Conservation (phyloP, 164 flowering plant species). For the Cinnamomum chago region DNA sequence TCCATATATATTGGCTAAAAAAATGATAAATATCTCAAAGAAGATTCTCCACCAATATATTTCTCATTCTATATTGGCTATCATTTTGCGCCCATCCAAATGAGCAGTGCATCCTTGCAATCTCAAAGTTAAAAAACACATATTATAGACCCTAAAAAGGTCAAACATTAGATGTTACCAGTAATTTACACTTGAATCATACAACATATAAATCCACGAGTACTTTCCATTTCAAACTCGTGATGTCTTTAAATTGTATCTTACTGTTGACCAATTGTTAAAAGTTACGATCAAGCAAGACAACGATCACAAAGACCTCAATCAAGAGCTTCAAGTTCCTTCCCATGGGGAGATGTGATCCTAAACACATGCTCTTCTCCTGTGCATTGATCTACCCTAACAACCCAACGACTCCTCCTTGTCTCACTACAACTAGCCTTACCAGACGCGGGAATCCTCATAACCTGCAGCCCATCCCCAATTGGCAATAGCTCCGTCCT, state of each 20-base stretch:
- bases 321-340: not conserved
- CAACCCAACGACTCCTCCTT: conserved; percentile 64
- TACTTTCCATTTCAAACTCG: not conserved
- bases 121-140: too few relatives aligned
- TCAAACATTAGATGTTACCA: too few relatives aligned
- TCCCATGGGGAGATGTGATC: conserved; percentile 33
- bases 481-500: conserved; percentile 69
- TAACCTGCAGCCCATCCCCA: conserved; percentile 64
- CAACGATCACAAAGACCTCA: not conserved
- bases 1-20: too few relatives aligned
- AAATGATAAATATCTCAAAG: too few relatives aligned
- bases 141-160: too few relatives aligned
- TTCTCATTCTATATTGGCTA: too few relatives aligned
- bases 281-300: too few relatives aligned
- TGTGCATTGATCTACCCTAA: conserved; percentile 61
- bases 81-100: too few relatives aligned
- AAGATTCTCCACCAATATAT: too few relatives aligned
- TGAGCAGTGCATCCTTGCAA: too few relatives aligned
- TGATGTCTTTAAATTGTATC: not conserved
- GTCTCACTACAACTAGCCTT: conserved; percentile 9
- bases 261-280: not conserved
- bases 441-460: conserved; percentile 27
- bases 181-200: not conserved
- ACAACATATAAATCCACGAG: not conserved
- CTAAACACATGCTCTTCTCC: conserved; percentile 88